Evolutionary conservation across 768 basidiomycete genomes (phyloP), one percentile per base, ranked within the genome.

Genomic region (Leccinum boreale): DNA sequence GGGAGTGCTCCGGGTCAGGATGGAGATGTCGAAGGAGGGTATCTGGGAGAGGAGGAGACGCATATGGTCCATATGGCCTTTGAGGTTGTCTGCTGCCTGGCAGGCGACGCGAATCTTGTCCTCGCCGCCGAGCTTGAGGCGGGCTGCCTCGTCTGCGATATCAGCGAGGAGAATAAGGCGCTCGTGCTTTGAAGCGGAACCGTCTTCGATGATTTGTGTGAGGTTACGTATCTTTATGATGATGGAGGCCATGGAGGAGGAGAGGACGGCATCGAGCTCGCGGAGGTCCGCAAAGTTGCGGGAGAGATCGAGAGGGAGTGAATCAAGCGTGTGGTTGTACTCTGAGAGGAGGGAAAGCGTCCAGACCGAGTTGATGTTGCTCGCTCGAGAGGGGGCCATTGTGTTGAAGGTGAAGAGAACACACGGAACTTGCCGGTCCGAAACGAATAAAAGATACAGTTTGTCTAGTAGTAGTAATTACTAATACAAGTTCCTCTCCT

Each of bases 61-160:
- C 68, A 91, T 82, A 65, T 91, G 85, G 58, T 69, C 68, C 48
- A 79, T 74, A 71, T 90, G 85, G 9, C 74, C 73, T 66, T 86
- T 84, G 73, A 98, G 85, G 65, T 85, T 89, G 77, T 98, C 94
- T 36, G 92, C 91, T 26, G 94, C 94, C 61, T 86, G 87, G 64
- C 88, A 92, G 19, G 93, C 93, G 59, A 96, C 92, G 67, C 93
- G 85, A 73, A 98, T 96, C 80, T 98, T 98, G 84, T 98, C 97
- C 73, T 98, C 96, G 54, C 91, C 92, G 26, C 96, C 95, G 59
- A 94, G 83, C 73, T 94, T 93, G 75, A 97, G 89, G 47, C 91
- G 82, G 49, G 82, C 78, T 0, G 94, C 94, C 74, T 98, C 96
- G 55, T 98, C 95, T 7, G 94, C 93, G 67, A 98, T 94, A 70